These are phyloP conservation scores for Trichosanthes truncata DNA, from an alignment of 306 rosid species.

Conservation along the genomic window DNA sequence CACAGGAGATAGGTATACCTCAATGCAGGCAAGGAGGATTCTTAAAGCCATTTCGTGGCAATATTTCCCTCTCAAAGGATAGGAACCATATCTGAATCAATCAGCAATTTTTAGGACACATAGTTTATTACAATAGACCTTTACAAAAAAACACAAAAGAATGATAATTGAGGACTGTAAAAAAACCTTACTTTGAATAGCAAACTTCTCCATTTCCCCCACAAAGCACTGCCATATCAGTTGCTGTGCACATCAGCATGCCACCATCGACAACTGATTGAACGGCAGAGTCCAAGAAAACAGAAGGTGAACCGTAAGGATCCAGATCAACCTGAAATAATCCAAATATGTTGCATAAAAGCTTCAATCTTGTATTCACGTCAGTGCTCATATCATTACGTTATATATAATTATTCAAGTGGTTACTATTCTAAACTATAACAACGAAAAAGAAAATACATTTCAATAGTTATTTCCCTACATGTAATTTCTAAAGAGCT, in stretches of 20 bases:
- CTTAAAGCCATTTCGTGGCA: constrained; percentile 99
- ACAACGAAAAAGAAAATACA: background rate
- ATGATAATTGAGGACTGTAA: constrained; percentile 9
- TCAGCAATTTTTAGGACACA: constrained; percentile 13
- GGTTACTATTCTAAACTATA: background rate
- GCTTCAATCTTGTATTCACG: background rate
- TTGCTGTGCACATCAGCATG: constrained; percentile 94
- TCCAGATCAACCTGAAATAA: constrained; percentile 91
- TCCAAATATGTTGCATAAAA: background rate
- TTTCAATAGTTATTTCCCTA: background rate
- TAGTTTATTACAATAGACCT: background rate
- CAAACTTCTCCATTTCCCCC: constrained; percentile 99
- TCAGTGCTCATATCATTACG: background rate
- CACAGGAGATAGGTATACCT: constrained; percentile 40
- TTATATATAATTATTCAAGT: background rate
- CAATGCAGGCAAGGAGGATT: constrained; percentile 87
- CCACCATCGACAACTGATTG: constrained; percentile 98
- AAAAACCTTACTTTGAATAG: constrained; percentile 79
- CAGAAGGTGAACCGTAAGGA: constrained; percentile 95
- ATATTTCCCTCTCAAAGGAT: constrained; percentile 86
- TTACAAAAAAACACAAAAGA: background rate
- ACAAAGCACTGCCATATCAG: constrained; percentile 96
- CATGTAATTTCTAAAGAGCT: background rate
- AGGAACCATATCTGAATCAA: constrained; percentile 78
- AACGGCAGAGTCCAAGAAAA: constrained; percentile 93